Conservation (phyloP, 495 filamentous ascomycete species). For the Sphaerosporella brunnea region DNA sequence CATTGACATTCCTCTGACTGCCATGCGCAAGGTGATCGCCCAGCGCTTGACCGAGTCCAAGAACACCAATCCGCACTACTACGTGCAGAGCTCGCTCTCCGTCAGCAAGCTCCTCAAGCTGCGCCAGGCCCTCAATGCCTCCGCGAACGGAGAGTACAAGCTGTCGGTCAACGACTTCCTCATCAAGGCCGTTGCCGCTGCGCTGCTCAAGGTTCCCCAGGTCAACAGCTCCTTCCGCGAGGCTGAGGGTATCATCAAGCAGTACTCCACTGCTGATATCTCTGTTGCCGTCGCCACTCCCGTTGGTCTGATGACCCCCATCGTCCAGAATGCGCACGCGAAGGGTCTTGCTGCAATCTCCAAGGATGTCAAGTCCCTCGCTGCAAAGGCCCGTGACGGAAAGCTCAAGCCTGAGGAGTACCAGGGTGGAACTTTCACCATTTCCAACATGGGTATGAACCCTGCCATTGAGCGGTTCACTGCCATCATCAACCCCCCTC, state of each 20-base stretch:
- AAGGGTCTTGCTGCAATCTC: conserved; percentile 79
- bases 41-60: conserved; percentile 72
- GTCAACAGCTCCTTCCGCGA: conserved; percentile 94
- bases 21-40: conserved; percentile 98
- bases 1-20: conserved; percentile 66
- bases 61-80: conserved; percentile 94
- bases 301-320: conserved; percentile 87
- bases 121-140: conserved; percentile 78
- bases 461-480: conserved; percentile 88
- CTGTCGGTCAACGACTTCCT: conserved; percentile 99
- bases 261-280: conserved; percentile 82
- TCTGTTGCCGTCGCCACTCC: conserved; percentile 89
- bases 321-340: conserved; percentile 70
- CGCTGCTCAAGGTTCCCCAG: conserved; percentile 77
- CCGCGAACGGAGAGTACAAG: conserved; percentile 84
- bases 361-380: conserved; percentile 75
- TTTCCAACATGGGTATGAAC: conserved; percentile 99
- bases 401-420: conserved; percentile 99
- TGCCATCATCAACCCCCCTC: conserved; percentile 98
- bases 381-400: conserved; percentile 85
- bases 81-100: conserved; percentile 71
- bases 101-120: conserved; percentile 91
- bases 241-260: conserved; percentile 68
- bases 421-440: conserved; percentile 97
- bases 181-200: conserved; percentile 82